Percentiles rank a stretch among this genome's conserved stretches.
These are phyloP conservation scores for Chimonanthus praecox DNA, from an alignment of 164 flowering plant species.

Conservation along the genomic window DNA sequence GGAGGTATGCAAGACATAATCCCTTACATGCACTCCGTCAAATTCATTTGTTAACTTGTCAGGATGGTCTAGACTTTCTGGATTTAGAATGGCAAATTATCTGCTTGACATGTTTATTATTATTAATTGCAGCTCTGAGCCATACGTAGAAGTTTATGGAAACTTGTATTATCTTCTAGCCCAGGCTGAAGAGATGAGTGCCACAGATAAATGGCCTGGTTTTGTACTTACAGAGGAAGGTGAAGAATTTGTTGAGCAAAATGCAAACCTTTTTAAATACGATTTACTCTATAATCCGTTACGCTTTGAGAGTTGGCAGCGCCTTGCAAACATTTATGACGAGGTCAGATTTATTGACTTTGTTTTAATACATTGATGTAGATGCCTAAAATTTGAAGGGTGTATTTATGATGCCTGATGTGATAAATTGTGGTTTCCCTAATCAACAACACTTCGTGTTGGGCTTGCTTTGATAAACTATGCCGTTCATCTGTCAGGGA, in stretches of 20 bases:
- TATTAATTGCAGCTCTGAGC: conserved; percentile 63
- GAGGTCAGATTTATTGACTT: conserved; percentile 45
- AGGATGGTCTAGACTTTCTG: background rate
- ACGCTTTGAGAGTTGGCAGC: conserved; percentile 93
- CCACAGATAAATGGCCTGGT: conserved; percentile 96
- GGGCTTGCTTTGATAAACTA: background rate
- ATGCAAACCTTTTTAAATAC: conserved; percentile 81
- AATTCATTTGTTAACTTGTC: background rate
- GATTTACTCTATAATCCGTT: conserved; percentile 80
- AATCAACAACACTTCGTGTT: background rate
- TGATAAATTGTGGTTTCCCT: background rate
- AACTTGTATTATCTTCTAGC: conserved; percentile 80
- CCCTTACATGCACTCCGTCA: background rate
- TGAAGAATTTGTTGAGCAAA: conserved; percentile 90
- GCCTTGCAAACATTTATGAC: conserved; percentile 87
- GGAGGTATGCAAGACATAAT: conserved; percentile 35
- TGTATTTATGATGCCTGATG: background rate
- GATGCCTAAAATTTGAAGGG: background rate
- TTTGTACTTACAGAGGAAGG: conserved; percentile 98
- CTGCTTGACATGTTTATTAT: background rate
- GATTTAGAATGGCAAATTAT: background rate
- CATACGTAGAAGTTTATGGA: conserved; percentile 75
- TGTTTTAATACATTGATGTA: background rate
- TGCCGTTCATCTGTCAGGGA: background rate
- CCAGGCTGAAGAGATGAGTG: conserved; percentile 88